Conservation (phyloP, 192 early-diverging fungal species). For the Coemansia umbellata region DNA sequence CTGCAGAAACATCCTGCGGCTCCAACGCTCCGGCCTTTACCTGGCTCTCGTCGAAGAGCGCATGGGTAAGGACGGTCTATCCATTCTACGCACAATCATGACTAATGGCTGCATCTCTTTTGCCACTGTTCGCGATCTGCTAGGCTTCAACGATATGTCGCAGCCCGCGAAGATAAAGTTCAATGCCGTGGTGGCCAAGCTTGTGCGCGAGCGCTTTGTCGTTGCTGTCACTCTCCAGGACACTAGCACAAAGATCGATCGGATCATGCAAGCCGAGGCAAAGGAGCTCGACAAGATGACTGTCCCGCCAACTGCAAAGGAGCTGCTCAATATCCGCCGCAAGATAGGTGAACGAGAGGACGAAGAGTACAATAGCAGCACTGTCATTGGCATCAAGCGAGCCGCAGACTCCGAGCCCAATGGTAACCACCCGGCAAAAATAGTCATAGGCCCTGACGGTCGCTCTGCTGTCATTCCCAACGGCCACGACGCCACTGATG, state of each 20-base stretch:
- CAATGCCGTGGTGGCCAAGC: conserved; percentile 25
- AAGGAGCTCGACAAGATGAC: conserved; percentile 54
- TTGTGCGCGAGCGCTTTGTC: conserved; percentile 63
- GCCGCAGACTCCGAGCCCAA: conserved; percentile 4
- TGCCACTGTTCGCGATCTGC: conserved; percentile 17
- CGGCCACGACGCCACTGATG: neutral
- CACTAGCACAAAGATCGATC: conserved; percentile 58
- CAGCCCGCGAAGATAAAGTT: conserved; percentile 20
- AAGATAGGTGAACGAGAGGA: conserved; percentile 48
- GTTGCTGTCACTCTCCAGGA: conserved; percentile 58
- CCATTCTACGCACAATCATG: conserved; percentile 51
- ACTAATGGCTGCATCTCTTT: conserved; percentile 39
- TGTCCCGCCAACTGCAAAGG: conserved; percentile 59
- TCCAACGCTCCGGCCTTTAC: conserved; percentile 56
- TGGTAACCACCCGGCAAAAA: conserved; percentile 10
- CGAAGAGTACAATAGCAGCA: conserved; percentile 43
- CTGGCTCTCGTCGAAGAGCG: conserved; percentile 54
- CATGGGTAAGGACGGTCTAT: conserved; percentile 56
- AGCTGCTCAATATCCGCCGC: conserved; percentile 53
- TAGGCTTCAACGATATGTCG: conserved; percentile 14
- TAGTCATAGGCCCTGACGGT: conserved; percentile 11
- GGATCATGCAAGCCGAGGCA: conserved; percentile 59
- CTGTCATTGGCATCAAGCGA: conserved; percentile 55
- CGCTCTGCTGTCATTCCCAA: neutral
- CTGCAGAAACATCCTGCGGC: conserved; percentile 54